Base-by-base conservation (phyloP, 1,139 yeast genomes). In the Hansenula lynferdii region DNA sequence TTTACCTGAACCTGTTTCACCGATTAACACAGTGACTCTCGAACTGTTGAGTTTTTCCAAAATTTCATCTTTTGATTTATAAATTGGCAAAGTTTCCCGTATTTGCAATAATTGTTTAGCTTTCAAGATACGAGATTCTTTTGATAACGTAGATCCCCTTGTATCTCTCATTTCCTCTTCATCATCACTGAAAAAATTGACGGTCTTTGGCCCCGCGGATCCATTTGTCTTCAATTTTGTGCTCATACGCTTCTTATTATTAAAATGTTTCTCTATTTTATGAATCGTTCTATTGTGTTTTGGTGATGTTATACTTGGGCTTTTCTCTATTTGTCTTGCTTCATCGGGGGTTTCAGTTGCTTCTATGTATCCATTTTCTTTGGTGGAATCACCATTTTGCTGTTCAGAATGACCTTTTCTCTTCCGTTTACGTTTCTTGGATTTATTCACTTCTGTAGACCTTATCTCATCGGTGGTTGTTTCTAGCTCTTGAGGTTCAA, bases 1-100 rank as follows among this genome's bases (percentile, higher is more conserved):
- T 58, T 92, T 92, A 67, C 98, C 98, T 8, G 96, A 87, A 61
- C 98, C 98, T 0, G 98, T 92, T 51, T 92, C 97, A 61, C 98
- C 98, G 56, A 92, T 84, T 11, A 92, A 68, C 5, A 92, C 78
- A 0, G 90, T 79, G 5, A 87, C 95, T 45, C 74, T 80, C 51
- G 82, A 75, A 10, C 64, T 49, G 9, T 60, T 43, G 3, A 92
- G 60, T 47, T 79, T 76, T 12, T 72, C 65, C 43, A 84, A 55
- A 20, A 92, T 75, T 40, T 76, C 74, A 34, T 75, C 77, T 51
- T 77, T 76, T 47, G 87, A 89, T 47, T 75, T 80, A 58, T 72
- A 87, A 27, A 90, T 85, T 0, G 97, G 97, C 27, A 90, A 67
- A 1, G 72, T 67, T 45, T 75, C 61, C 42, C 96, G 67, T 3